Evolutionary conservation across 352 stramenopile species (phyloP).

Genomic region (Thalassiosira mediterranea): DNA sequence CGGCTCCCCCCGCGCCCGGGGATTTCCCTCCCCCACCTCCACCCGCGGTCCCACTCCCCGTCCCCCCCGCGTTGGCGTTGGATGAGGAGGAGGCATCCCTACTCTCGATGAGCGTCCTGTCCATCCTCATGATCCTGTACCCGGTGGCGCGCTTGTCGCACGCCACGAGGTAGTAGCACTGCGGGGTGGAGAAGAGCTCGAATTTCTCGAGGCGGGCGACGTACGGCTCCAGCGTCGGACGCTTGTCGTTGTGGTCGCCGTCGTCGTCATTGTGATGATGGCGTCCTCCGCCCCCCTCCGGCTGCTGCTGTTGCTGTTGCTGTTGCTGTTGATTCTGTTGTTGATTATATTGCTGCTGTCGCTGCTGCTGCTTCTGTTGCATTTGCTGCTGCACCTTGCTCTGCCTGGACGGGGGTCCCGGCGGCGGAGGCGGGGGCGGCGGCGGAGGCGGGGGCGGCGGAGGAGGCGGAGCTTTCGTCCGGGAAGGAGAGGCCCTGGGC

Average conservation of each 20-base stretch:
- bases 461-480: background rate
- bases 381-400: background rate
- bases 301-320: background rate
- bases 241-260: background rate
- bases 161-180: conserved; percentile 83
- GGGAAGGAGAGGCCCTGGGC: background rate
- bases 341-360: conserved; percentile 9
- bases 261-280: background rate
- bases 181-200: conserved; percentile 80
- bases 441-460: conserved; percentile 1
- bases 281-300: background rate
- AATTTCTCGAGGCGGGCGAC: conserved; percentile 76
- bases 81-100: conserved; percentile 12
- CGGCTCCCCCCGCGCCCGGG: background rate
- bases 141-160: conserved; percentile 67
- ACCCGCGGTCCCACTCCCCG: background rate
- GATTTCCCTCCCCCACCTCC: background rate
- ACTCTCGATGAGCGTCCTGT: conserved; percentile 82
- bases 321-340: conserved; percentile 9
- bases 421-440: conserved; percentile 1
- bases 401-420: background rate
- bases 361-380: conserved; percentile 3
- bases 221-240: conserved; percentile 76
- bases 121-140: conserved; percentile 82
- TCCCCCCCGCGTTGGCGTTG: background rate